Base-by-base conservation (phyloP, 257 asterid species). In the Solanum appendiculatum region DNA sequence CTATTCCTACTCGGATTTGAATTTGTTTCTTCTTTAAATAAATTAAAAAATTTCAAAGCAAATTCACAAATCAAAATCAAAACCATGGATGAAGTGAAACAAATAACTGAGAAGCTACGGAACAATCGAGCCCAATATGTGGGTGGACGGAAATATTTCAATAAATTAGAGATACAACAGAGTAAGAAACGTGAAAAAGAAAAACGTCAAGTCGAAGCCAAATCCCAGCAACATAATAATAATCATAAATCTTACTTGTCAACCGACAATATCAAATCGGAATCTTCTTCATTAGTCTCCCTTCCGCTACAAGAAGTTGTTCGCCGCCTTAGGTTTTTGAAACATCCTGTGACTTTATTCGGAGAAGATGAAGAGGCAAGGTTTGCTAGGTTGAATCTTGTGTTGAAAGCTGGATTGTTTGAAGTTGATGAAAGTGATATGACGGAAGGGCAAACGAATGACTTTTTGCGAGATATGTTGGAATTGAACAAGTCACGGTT, bases 401-500 rank as follows among this genome's bases (percentile, higher is more conserved):
- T 97, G 86, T 42, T 97, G 87, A 97, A 94, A 91, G 90, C 96
- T 2, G 99, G 98, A 48, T 88, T 92, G 86, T 97, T 95, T 82
- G 98, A 97, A 87, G 92, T 97, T 3, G 97, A 95, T 48, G 98
- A 94, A 69, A 93, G 91, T 58, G 98, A 95, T 85, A 97, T 95
- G 98, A 97, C 98, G 29, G 98, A 97, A 86, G 98, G 99, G 48
- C 98, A 95, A 64, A 97, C 98, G 2, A 97, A 95, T 83, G 98
- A 97, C 54, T 95, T 97, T 36, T 81, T 94, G 91, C 90, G 97
- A 31, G 98, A 94, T 89, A 93, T 97, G 3, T 95, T 93, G 73
- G 98, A 94, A 91, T 84, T 97, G 91, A 97, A 97, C 92, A 95
- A 94, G 88, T 90, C 96, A 14, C 97, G 96, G 86, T 92, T 92